These are phyloP conservation scores for Ogataea wickerhamii DNA, from an alignment of 805 yeast species.

Conservation along the genomic window DNA sequence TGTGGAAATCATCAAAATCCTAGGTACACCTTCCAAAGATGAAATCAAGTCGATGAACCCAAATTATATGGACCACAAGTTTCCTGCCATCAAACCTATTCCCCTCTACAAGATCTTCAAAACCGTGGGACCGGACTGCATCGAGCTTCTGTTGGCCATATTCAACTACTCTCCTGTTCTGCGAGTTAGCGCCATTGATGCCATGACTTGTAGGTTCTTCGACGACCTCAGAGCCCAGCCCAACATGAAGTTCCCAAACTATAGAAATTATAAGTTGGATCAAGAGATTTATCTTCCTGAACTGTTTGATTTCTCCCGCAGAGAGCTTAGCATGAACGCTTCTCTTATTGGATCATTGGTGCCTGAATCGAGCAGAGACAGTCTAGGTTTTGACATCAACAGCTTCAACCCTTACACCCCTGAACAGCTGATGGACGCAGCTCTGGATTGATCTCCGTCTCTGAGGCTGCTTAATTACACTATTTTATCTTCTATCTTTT, in stretches of 20 bases:
- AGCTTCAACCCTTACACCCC: slow-evolving; percentile 39
- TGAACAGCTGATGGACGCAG: slow-evolving; percentile 34
- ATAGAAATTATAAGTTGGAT: slow-evolving; percentile 42
- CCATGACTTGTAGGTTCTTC: slow-evolving; percentile 51
- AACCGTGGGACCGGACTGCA: slow-evolving; percentile 48
- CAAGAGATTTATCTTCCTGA: slow-evolving; percentile 37
- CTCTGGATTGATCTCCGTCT: slow-evolving; percentile 13
- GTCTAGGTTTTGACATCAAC: slow-evolving; percentile 27
- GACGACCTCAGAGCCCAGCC: slow-evolving; percentile 43
- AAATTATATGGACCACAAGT: slow-evolving; percentile 94
- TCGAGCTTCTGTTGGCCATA: slow-evolving; percentile 52
- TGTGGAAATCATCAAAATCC: slow-evolving; percentile 91
- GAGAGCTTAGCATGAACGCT: slow-evolving; percentile 48
- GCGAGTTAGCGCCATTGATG: slow-evolving; percentile 56
- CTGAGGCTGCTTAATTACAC: background rate
- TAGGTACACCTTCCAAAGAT: slow-evolving; percentile 92
- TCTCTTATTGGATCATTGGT: slow-evolving; percentile 37
- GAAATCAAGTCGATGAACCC: slow-evolving; percentile 95
- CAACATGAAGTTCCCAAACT: slow-evolving; percentile 28
- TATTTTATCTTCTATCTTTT: background rate
- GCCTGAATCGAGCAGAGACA: slow-evolving; percentile 37
- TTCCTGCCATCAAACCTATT: slow-evolving; percentile 80
- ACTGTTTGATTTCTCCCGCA: slow-evolving; percentile 47
- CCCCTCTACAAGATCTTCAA: slow-evolving; percentile 68
- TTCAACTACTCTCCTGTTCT: slow-evolving; percentile 67